Base-by-base conservation (phyloP, 2,329 filamentous ascomycete species). In the Fusarium nelsonii region DNA sequence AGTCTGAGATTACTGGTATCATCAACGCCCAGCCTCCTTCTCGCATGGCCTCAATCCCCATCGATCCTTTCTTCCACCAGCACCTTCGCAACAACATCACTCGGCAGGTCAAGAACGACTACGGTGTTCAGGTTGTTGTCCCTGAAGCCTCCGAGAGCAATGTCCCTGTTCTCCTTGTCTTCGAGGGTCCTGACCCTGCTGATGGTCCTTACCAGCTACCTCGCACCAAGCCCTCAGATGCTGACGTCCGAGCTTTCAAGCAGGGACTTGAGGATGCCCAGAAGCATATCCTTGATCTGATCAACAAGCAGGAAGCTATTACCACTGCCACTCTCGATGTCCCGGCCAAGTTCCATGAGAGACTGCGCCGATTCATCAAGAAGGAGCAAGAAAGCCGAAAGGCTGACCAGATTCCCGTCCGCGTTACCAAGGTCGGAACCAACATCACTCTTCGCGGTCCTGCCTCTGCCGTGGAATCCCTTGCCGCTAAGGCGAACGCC, bases 11-110 rank as follows among this genome's bases (percentile, higher is more conserved):
- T 75, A 90, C 88, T 76, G 88, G 87, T 73, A 87, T 96, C 61
- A 88, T 95, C 71, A 87, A 87, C 64, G 88, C 88, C 49, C 91
- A 94, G 75, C 92, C 92, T 41, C 92, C 92, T 5, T 86, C 89
- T 37, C 88, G 92, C 66, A 87, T 96, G 78, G 83, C 85, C 23
- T 86, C 88, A 12, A 78, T 94, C 14, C 79, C 87, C 16, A 86
- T 96, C 28, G 91, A 96, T 72, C 87, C 91, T 3, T 94, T 96
- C 81, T 95, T 92, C 82, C 90, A 95, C 77, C 84, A 88, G 57
- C 90, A 93, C 75, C 82, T 95, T 48, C 87, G 86, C 59, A 88
- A 87, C 61, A 87, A 90, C 37, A 84, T 92, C 43, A 86, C 85
- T 33, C 85, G 87, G 6, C 85, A 84, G 56, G 84, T 95, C 50